Conservation (phyloP, 164 flowering plant species). For the Hamamelis virginiana region DNA sequence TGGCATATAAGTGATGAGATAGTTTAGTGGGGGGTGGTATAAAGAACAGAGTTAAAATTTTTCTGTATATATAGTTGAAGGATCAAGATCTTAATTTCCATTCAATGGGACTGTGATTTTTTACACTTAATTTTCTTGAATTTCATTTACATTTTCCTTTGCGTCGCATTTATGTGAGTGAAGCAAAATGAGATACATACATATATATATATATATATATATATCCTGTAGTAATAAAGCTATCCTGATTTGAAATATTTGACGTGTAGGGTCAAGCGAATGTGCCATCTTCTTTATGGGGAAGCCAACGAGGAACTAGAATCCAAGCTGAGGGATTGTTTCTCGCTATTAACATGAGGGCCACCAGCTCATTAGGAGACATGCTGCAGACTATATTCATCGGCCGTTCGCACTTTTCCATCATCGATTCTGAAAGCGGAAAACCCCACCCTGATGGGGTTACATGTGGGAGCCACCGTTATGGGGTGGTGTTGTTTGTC, state of each 20-base stretch:
- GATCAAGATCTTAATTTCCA: too few relatives aligned
- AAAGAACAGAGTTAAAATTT: too few relatives aligned
- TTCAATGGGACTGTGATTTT: too few relatives aligned
- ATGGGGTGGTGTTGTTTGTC: slow-evolving; percentile 6
- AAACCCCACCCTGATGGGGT: background rate
- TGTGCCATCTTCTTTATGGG: slow-evolving; percentile 2
- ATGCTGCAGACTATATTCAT: background rate
- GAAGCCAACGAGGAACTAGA: slow-evolving; percentile 15
- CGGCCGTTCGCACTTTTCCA: background rate
- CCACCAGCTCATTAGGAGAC: background rate
- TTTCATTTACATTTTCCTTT: too few relatives aligned
- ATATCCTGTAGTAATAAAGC: background rate
- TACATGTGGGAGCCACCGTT: background rate
- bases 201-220: too few relatives aligned
- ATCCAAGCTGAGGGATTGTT: background rate
- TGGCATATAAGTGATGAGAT: too few relatives aligned
- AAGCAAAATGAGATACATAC: slow-evolving; percentile 4
- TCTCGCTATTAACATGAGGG: slow-evolving; percentile 8
- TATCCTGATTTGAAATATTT: background rate
- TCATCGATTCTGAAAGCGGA: background rate
- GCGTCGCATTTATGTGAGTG: too few relatives aligned
- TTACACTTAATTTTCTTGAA: too few relatives aligned
- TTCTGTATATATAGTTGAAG: too few relatives aligned
- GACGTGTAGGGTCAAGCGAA: slow-evolving; percentile 5
- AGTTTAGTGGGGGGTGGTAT: too few relatives aligned